These are phyloP conservation scores for Lipomyces orientalis DNA, from an alignment of 805 yeast species.

Conservation along the genomic window DNA sequence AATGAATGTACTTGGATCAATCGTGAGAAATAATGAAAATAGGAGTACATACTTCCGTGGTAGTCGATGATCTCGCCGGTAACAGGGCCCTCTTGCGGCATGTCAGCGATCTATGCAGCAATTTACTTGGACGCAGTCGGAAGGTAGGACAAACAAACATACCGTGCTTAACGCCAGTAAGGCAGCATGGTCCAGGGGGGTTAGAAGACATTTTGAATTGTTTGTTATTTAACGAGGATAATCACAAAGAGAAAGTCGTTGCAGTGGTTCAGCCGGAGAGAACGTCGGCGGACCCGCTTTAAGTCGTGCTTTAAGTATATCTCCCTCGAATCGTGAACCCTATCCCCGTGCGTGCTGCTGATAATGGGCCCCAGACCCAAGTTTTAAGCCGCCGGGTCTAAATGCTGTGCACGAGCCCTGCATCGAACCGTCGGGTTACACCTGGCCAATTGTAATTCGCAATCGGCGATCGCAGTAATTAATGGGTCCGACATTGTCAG, in stretches of 20 bases:
- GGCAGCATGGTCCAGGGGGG: slow-evolving; percentile 38
- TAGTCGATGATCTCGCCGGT: slow-evolving; percentile 35
- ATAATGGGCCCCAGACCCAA: no score
- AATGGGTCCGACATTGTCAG: no score
- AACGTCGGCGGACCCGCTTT: no score
- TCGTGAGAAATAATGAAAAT: not conserved
- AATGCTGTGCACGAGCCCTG: not conserved
- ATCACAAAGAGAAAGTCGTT: not conserved
- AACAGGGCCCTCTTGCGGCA: slow-evolving; percentile 31
- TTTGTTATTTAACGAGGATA: not conserved
- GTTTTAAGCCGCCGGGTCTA: no score
- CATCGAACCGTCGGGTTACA: not conserved
- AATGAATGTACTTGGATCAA: not conserved
- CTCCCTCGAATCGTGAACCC: no score
- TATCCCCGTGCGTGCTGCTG: no score
- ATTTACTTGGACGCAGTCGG: not conserved
- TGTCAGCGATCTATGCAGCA: no score
- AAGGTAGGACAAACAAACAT: slow-evolving; percentile 1
- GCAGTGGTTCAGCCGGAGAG: no score
- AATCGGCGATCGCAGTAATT: no score
- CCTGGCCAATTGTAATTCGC: no score
- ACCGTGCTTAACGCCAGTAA: slow-evolving; percentile 38
- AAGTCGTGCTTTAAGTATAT: no score
- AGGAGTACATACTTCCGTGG: slow-evolving; percentile 34
- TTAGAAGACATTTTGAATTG: slow-evolving; percentile 31